phyloP scores from a whole-genome alignment of 345 rosid species.

The Eucalyptus pauciflora region DNA sequence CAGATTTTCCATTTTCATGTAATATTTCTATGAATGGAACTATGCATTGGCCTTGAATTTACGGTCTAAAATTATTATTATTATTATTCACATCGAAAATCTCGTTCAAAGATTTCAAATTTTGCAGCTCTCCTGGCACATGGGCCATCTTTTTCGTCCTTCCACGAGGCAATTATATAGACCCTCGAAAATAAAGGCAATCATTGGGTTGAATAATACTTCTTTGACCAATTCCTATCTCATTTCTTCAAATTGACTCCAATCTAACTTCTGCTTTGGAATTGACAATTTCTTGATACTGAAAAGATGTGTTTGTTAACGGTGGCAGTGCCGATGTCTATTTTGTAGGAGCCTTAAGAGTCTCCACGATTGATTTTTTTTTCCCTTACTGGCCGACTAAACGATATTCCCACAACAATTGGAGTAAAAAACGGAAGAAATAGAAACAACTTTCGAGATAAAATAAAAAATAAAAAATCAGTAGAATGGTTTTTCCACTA shows the following conservation, averaged over 20 bases:
- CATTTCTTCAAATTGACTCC: not conserved
- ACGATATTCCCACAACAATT: not conserved
- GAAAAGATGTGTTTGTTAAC: not conserved
- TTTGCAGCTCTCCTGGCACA: not conserved
- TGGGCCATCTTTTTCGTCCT: not conserved
- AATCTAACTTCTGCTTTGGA: not conserved
- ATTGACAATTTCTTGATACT: not conserved
- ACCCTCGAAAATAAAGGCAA: not conserved
- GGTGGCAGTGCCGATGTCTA: not conserved
- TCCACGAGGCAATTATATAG: not conserved
- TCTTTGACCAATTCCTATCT: not conserved
- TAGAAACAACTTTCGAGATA: not conserved
- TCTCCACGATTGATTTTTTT: not conserved
- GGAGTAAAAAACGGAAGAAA: not conserved
- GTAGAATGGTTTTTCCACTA: not conserved
- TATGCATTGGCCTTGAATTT: not conserved
- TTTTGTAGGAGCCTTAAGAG: not conserved
- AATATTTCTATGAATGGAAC: not conserved
- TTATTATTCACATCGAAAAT: not conserved
- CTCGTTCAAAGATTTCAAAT: not conserved
- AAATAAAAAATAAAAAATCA: not conserved
- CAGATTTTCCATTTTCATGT: not conserved
- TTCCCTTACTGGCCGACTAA: not conserved
- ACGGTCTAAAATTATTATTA: not conserved
- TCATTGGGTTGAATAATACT: not conserved